Evolutionary conservation across 2,329 filamentous ascomycete genomes (phyloP).

Genomic region (Claviceps arundinis): DNA sequence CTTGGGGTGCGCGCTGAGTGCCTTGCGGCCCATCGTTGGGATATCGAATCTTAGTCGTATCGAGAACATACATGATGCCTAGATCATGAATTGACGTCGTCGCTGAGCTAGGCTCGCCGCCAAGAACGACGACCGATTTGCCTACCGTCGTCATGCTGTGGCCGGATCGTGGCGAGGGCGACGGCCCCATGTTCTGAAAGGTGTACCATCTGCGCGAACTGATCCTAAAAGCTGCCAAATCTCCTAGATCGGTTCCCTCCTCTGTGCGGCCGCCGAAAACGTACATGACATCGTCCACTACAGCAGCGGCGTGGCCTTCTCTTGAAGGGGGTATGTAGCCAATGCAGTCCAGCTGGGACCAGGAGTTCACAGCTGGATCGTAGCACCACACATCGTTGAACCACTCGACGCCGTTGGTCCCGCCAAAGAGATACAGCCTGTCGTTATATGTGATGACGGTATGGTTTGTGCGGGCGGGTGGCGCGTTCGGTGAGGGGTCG

Average conservation of each 20-base stretch:
- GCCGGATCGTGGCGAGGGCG: conserved; percentile 81
- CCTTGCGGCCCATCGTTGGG: conserved; percentile 54
- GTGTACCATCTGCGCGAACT: conserved; percentile 91
- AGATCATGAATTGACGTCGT: conserved; percentile 71
- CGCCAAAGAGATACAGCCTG: conserved; percentile 91
- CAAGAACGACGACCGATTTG: conserved; percentile 84
- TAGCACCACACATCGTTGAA: conserved; percentile 99
- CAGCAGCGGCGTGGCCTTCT: conserved; percentile 84
- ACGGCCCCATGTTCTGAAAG: conserved; percentile 98
- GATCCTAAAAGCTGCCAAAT: conserved; percentile 67
- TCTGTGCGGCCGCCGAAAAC: conserved; percentile 93
- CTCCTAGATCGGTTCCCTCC: conserved; percentile 82
- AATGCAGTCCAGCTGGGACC: conserved; percentile 87
- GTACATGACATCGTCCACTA: conserved; percentile 98
- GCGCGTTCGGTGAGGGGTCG: conserved; percentile 42
- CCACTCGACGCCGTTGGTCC: conserved; percentile 91
- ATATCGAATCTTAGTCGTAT: conserved; percentile 93
- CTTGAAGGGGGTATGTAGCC: conserved; percentile 90
- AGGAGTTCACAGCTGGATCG: conserved; percentile 68
- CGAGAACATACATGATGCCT: conserved; percentile 78
- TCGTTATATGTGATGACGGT: conserved; percentile 85
- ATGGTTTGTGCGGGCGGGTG: conserved; percentile 88
- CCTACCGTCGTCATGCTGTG: conserved; percentile 96
- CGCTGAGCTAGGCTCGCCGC: conserved; percentile 85
- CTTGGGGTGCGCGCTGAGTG: conserved; percentile 26